A percentile compares a stretch with the other conserved stretches of the same genome.
These are phyloP conservation scores for Nemania sp. DNA, from an alignment of 2,329 filamentous ascomycete genomes.

Conservation along the genomic window DNA sequence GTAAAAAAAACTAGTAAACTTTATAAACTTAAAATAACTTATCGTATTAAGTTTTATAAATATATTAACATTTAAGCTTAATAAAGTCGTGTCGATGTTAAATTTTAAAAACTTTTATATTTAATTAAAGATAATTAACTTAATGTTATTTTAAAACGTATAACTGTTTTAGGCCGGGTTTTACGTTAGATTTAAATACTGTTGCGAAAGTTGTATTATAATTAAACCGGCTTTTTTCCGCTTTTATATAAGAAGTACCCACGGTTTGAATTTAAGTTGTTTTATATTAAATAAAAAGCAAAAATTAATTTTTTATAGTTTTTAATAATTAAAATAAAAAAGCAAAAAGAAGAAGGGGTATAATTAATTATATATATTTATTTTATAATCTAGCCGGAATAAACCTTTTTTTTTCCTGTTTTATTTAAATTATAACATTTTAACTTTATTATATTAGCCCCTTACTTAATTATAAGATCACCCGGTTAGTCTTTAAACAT, in stretches of 20 bases:
- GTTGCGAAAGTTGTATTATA: neutral
- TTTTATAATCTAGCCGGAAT: neutral
- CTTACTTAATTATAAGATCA: too few species aligned
- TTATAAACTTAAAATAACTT: too few species aligned
- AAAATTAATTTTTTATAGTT: neutral
- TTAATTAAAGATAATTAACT: neutral
- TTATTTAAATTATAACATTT: neutral
- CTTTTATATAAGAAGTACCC: neutral
- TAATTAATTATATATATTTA: slow-evolving; percentile 2
- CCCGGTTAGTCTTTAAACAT: neutral
- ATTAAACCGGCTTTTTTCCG: neutral
- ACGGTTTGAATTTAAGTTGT: slow-evolving; percentile 1
- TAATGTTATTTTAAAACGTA: neutral
- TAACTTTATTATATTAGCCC: neutral
- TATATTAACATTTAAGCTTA: neutral
- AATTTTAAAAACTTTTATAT: slow-evolving; percentile 1
- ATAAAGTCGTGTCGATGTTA: neutral
- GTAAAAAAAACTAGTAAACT: too few species aligned
- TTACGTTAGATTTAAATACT: neutral
- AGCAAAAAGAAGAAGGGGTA: neutral
- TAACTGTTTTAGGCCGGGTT: neutral
- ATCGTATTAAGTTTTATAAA: neutral
- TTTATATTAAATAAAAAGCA: neutral
- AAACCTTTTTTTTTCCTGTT: neutral
- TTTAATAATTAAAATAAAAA: neutral